Evolutionary conservation across 2,329 filamentous ascomycete species (phyloP).

Genomic region (Thermoascus crustaceus): DNA sequence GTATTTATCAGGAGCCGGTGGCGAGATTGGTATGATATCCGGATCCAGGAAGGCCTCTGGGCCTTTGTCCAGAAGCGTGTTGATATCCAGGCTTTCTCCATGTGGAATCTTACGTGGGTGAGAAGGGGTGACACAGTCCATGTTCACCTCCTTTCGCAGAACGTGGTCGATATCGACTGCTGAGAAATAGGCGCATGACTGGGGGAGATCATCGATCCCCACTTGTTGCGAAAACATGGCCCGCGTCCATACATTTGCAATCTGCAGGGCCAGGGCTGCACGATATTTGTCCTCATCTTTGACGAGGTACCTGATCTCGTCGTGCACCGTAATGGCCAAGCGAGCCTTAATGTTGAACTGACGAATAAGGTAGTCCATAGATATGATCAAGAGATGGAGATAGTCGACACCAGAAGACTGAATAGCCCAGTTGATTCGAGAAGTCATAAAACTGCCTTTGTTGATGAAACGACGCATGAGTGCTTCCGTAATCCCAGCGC

Average conservation of each 20-base stretch:
- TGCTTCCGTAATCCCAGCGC: constrained; percentile 92
- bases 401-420: constrained; percentile 97
- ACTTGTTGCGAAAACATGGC: constrained; percentile 97
- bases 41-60: constrained; percentile 61
- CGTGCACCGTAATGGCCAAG: constrained; percentile 87
- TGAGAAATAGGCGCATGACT: constrained; percentile 90
- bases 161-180: constrained; percentile 93
- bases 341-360: constrained; percentile 80
- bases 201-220: constrained; percentile 88
- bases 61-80: constrained; percentile 66
- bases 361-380: constrained; percentile 87
- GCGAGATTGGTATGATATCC: constrained; percentile 46
- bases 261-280: constrained; percentile 83
- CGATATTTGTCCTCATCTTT: constrained; percentile 78
- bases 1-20: constrained; percentile 56
- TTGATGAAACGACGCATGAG: constrained; percentile 80
- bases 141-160: constrained; percentile 94
- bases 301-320: constrained; percentile 93
- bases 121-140: constrained; percentile 91
- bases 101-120: constrained; percentile 69
- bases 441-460: constrained; percentile 88
- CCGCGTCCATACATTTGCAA: constrained; percentile 92
- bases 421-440: constrained; percentile 97
- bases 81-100: constrained; percentile 82
- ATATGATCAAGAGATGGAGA: constrained; percentile 81